Conservation (phyloP, 2,329 filamentous ascomycete genomes). For the Massarina eburnea region DNA sequence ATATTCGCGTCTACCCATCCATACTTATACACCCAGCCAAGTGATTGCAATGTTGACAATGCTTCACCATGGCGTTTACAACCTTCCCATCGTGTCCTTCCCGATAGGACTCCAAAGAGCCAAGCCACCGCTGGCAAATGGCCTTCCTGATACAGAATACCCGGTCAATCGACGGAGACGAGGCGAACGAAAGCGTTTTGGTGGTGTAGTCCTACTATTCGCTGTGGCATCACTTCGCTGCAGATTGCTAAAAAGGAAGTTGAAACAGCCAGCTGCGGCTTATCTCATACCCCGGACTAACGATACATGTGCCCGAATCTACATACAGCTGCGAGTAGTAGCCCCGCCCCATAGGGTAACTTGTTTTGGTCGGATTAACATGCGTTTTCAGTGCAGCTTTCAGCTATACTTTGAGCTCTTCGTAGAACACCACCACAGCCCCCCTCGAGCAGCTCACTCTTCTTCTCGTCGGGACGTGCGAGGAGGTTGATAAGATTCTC, state of each 20-base stretch:
- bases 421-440: too few species aligned
- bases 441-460: too few species aligned
- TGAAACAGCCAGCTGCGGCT: constrained; percentile 4
- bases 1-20: constrained; percentile 2
- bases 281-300: neutral
- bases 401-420: too few species aligned
- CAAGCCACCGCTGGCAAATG: constrained; percentile 15
- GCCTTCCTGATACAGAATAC: constrained; percentile 17
- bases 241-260: constrained; percentile 19
- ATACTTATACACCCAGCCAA: constrained; percentile 20
- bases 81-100: constrained; percentile 13
- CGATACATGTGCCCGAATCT: neutral
- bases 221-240: constrained; percentile 6
- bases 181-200: constrained; percentile 3
- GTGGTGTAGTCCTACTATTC: constrained; percentile 14
- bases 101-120: constrained; percentile 14
- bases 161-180: constrained; percentile 5
- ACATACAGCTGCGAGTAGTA: neutral
- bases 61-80: constrained; percentile 1
- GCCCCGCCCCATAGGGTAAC: neutral
- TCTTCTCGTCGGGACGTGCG: too few species aligned
- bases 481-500: neutral
- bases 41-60: neutral
- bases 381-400: too few species aligned
- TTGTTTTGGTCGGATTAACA: neutral